These are phyloP conservation scores for Cucumis melo DNA, from an alignment of 306 rosid genomes.

Conservation along the genomic window DNA sequence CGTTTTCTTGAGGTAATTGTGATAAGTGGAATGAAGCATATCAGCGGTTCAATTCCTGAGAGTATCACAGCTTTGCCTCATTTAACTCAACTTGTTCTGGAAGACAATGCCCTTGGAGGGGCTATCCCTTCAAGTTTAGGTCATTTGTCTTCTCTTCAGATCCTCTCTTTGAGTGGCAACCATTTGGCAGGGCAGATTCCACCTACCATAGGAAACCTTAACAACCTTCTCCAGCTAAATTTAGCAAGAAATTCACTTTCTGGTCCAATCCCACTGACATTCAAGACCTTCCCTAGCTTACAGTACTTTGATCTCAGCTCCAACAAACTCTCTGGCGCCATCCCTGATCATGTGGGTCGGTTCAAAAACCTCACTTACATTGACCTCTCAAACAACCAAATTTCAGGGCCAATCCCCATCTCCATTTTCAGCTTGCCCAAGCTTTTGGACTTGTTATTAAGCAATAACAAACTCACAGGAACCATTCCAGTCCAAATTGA, in stretches of 20 bases:
- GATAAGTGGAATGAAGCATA: slow-evolving; percentile 66
- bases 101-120: slow-evolving; percentile 67
- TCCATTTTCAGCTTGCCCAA: slow-evolving; percentile 48
- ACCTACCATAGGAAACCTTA: slow-evolving; percentile 44
- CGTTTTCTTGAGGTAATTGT: slow-evolving; percentile 70
- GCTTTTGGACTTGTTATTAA: slow-evolving; percentile 63
- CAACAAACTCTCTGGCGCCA: slow-evolving; percentile 46
- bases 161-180: slow-evolving; percentile 63
- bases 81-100: slow-evolving; percentile 60
- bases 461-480: slow-evolving; percentile 66
- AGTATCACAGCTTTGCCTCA: slow-evolving; percentile 51
- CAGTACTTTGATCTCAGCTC: slow-evolving; percentile 70
- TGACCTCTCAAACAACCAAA: slow-evolving; percentile 65
- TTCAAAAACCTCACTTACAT: slow-evolving; percentile 36
- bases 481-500: slow-evolving; percentile 58
- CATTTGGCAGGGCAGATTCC: slow-evolving; percentile 67
- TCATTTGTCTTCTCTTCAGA: slow-evolving; percentile 45
- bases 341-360: slow-evolving; percentile 59
- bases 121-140: slow-evolving; percentile 72
- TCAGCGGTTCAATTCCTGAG: slow-evolving; percentile 66
- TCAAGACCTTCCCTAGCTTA: slow-evolving; percentile 32
- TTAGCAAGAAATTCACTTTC: slow-evolving; percentile 51
- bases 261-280: slow-evolving; percentile 56
- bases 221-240: slow-evolving; percentile 44
- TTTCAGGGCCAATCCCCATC: slow-evolving; percentile 55